phyloP scores from a whole-genome alignment of 352 stramenopile species.

The Phytophthora hybrid region DNA sequence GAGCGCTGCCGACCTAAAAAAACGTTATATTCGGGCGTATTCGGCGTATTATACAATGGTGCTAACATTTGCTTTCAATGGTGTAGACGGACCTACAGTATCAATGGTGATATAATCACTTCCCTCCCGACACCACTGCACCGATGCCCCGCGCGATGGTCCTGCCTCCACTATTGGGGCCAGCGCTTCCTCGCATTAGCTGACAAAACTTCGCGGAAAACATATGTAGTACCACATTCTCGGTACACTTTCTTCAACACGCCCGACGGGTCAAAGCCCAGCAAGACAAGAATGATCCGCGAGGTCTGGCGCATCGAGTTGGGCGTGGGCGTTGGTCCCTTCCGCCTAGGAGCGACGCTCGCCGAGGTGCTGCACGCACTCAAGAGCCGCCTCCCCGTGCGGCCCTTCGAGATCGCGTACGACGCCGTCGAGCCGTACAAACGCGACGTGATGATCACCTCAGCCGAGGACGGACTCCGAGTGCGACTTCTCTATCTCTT shows the following conservation, averaged over 20 bases:
- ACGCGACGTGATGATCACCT: conserved; percentile 68
- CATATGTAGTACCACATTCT: conserved; percentile 9
- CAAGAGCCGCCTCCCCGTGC: conserved; percentile 79
- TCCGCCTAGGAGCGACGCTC: conserved; percentile 78
- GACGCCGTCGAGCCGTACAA: conserved; percentile 72
- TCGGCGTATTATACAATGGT: too few relatives aligned
- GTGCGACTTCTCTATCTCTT: not conserved
- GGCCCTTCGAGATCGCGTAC: conserved; percentile 83
- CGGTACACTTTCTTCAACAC: conserved; percentile 25
- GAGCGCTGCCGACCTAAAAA: too few relatives aligned
- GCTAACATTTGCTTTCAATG: too few relatives aligned
- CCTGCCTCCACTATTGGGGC: not conserved
- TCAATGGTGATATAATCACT: too few relatives aligned
- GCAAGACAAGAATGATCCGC: conserved; percentile 59
- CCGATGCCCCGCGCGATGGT: too few relatives aligned
- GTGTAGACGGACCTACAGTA: too few relatives aligned
- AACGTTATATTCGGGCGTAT: too few relatives aligned
- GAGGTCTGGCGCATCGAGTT: conserved; percentile 89
- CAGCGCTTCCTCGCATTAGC: too few relatives aligned
- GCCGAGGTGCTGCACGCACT: conserved; percentile 80
- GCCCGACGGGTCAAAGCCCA: not conserved
- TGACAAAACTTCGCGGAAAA: conserved; percentile 1
- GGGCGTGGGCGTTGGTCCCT: conserved; percentile 78
- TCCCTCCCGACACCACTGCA: too few relatives aligned
- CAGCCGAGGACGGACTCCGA: conserved; percentile 74